These are phyloP conservation scores for Mesotaenium endlicherianum DNA, from an alignment of 139 green algal species.

Conservation along the genomic window DNA sequence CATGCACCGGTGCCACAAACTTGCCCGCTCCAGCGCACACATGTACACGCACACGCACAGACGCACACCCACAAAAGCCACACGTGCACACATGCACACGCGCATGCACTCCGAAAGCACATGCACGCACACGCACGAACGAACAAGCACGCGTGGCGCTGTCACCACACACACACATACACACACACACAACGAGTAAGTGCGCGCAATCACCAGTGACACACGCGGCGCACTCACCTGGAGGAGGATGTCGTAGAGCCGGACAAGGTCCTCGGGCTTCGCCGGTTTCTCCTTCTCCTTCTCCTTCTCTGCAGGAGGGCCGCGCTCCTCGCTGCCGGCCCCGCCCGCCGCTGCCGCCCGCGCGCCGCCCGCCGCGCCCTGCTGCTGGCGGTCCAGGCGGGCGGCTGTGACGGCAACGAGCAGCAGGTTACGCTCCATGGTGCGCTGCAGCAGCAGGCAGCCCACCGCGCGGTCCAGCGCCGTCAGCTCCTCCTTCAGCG, in stretches of 20 bases:
- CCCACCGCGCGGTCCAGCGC: conserved; percentile 54
- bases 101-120: background rate
- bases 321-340: background rate
- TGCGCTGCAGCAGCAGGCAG: conserved; percentile 64
- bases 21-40: too few relatives aligned
- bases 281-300: conserved; percentile 57
- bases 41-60: too few relatives aligned
- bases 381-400: conserved; percentile 47
- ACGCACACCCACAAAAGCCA: too few relatives aligned
- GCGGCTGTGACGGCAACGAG: conserved; percentile 30
- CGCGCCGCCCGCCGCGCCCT: conserved; percentile 32
- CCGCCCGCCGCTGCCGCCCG: background rate
- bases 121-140: background rate
- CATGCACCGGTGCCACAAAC: too few relatives aligned
- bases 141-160: too few relatives aligned
- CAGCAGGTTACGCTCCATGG: conserved; percentile 55
- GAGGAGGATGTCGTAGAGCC: conserved; percentile 43
- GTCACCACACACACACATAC: too few relatives aligned
- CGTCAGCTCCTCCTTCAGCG: conserved; percentile 41
- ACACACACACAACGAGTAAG: too few relatives aligned
- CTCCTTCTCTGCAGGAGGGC: too few relatives aligned
- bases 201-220: too few relatives aligned
- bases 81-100: background rate
- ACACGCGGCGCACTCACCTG: conserved; percentile 32
- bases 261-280: conserved; percentile 63